These are phyloP conservation scores for Chaetomiaceae sp. DNA, from an alignment of 2,329 filamentous ascomycete species.

Conservation along the genomic window DNA sequence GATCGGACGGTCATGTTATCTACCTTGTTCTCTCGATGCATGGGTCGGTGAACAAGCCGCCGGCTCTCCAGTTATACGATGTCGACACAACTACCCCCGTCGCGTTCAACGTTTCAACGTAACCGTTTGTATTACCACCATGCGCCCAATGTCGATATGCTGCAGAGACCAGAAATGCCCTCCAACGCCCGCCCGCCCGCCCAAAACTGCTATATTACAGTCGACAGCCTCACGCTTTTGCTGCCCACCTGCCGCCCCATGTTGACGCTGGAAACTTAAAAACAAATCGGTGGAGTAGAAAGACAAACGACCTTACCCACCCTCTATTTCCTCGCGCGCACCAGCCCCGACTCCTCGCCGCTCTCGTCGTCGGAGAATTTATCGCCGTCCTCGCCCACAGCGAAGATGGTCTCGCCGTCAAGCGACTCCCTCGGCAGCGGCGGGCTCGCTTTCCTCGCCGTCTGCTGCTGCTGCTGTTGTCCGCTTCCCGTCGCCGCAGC, in stretches of 20 bases:
- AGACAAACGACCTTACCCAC: too few species aligned
- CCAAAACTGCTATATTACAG: constrained; percentile 2
- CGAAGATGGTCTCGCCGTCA: constrained; percentile 93
- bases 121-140: background rate
- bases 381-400: constrained; percentile 78
- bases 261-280: too few species aligned
- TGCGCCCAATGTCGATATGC: background rate
- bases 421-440: constrained; percentile 47
- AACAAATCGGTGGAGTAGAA: too few species aligned
- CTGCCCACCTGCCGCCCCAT: too few species aligned
- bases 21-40: too few species aligned
- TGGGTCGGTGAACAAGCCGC: too few species aligned
- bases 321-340: constrained; percentile 40
- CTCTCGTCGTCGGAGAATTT: constrained; percentile 72
- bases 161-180: constrained; percentile 4
- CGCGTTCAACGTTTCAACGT: too few species aligned
- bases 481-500: background rate
- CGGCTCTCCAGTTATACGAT: too few species aligned
- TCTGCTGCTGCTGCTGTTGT: constrained; percentile 19
- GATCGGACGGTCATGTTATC: too few species aligned
- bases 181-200: constrained; percentile 3
- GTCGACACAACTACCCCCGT: too few species aligned
- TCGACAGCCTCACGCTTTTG: background rate
- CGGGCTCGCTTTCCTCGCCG: constrained; percentile 3
- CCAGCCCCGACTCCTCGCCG: constrained; percentile 54